A percentile compares a stretch with the other conserved stretches of the same genome.
Conservation (phyloP, 495 filamentous ascomycete genomes). For the Penicillium canariense region DNA sequence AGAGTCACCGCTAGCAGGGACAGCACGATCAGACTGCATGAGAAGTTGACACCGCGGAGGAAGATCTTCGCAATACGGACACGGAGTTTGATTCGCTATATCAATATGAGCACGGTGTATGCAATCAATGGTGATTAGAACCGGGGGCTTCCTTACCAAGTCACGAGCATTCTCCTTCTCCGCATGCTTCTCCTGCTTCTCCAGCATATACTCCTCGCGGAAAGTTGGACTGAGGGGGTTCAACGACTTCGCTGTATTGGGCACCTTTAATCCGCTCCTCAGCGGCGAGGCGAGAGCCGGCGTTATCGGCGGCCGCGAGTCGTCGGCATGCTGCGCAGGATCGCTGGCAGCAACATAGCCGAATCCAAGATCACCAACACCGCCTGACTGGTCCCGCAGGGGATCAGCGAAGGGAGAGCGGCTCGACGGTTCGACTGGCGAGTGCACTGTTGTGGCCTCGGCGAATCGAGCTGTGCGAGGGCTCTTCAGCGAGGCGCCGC, state of each 20-base stretch:
- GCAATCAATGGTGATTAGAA: neutral
- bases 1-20: constrained; percentile 82
- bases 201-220: constrained; percentile 75
- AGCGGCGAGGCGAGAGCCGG: constrained; percentile 69
- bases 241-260: constrained; percentile 67
- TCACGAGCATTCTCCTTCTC: constrained; percentile 82
- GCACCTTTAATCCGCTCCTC: constrained; percentile 82
- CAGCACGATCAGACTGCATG: constrained; percentile 92
- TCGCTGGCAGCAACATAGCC: constrained; percentile 67
- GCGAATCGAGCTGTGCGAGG: constrained; percentile 84
- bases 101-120: constrained; percentile 8
- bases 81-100: constrained; percentile 86
- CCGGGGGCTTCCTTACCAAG: constrained; percentile 58
- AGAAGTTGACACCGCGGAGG: constrained; percentile 90
- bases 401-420: constrained; percentile 69
- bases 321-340: constrained; percentile 48
- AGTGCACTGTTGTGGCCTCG: constrained; percentile 85
- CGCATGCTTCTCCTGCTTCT: constrained; percentile 72
- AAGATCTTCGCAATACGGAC: constrained; percentile 93
- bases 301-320: constrained; percentile 29
- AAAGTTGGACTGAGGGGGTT: constrained; percentile 85
- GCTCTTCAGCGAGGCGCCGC: constrained; percentile 67
- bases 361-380: constrained; percentile 82
- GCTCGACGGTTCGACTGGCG: constrained; percentile 64
- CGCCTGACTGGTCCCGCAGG: constrained; percentile 49